Evolutionary conservation across 345 rosid species (phyloP).

Genomic region (Clausena lansium): DNA sequence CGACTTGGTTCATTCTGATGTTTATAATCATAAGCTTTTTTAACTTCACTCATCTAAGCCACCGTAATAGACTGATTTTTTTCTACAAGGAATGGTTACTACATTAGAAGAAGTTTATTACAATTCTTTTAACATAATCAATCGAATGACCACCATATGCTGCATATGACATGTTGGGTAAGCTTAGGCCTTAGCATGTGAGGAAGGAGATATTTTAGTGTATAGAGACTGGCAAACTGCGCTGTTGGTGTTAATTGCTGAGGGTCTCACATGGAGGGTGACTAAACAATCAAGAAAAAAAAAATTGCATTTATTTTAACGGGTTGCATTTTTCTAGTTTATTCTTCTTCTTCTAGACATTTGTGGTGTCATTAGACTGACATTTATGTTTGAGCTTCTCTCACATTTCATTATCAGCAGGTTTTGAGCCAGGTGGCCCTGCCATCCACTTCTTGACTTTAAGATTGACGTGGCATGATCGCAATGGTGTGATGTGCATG

Average conservation of each 20-base stretch:
- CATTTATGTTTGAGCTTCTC: constrained; percentile 15
- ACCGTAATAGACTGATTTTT: no score
- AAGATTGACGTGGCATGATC: constrained; percentile 11
- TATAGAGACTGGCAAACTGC: neutral
- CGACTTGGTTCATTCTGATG: no score
- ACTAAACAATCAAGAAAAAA: no score
- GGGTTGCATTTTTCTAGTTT: no score
- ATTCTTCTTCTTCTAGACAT: no score
- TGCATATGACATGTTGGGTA: neutral
- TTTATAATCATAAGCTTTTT: no score
- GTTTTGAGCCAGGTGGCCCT: neutral
- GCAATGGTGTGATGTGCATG: neutral
- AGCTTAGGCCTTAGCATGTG: constrained; percentile 37
- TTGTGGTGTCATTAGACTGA: no score
- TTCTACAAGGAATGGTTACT: no score
- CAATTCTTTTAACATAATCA: neutral
- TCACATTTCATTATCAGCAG: constrained; percentile 17
- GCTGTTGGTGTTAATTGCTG: neutral
- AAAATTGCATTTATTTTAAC: no score
- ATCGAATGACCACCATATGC: neutral
- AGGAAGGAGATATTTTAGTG: constrained; percentile 21
- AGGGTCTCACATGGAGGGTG: constrained; percentile 26
- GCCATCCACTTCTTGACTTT: neutral
- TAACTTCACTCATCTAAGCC: no score
- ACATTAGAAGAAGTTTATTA: neutral